Conservation (phyloP, 139 green algal species). For the Raphidocelis subcapitata region DNA sequence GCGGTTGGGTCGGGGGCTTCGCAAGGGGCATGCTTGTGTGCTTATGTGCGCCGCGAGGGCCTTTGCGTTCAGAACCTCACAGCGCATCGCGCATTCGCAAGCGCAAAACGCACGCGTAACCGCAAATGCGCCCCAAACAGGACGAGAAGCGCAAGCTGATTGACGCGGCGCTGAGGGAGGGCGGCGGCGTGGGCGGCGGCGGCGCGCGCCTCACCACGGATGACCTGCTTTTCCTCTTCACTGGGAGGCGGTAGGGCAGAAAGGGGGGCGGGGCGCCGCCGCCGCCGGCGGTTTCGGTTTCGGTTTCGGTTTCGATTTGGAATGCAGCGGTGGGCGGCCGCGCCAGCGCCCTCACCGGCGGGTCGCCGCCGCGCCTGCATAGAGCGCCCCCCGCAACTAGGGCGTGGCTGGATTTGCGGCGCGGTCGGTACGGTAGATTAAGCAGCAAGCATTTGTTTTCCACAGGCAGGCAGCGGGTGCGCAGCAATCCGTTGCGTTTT, state of each 20-base stretch:
- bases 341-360: too few species aligned
- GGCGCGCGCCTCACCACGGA: slow-evolving; percentile 41
- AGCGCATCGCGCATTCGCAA: neutral
- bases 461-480: too few species aligned
- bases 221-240: slow-evolving; percentile 60
- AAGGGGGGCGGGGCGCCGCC: neutral
- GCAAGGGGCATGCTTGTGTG: neutral
- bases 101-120: neutral
- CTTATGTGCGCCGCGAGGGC: neutral
- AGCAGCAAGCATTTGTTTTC: too few species aligned
- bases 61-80: neutral
- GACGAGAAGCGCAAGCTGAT: slow-evolving; percentile 63
- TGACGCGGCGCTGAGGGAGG: slow-evolving; percentile 50
- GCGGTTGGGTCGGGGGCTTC: neutral
- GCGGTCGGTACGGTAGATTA: too few species aligned
- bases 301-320: too few species aligned
- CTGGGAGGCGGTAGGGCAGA: neutral
- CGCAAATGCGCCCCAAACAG: slow-evolving; percentile 57
- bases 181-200: slow-evolving; percentile 24
- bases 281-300: too few species aligned
- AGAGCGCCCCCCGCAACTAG: too few species aligned
- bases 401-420: too few species aligned
- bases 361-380: too few species aligned
- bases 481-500: too few species aligned
- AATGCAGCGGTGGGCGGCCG: too few species aligned